Evolutionary conservation across 306 rosid genomes (phyloP).

Genomic region (Rosa lucieae): DNA sequence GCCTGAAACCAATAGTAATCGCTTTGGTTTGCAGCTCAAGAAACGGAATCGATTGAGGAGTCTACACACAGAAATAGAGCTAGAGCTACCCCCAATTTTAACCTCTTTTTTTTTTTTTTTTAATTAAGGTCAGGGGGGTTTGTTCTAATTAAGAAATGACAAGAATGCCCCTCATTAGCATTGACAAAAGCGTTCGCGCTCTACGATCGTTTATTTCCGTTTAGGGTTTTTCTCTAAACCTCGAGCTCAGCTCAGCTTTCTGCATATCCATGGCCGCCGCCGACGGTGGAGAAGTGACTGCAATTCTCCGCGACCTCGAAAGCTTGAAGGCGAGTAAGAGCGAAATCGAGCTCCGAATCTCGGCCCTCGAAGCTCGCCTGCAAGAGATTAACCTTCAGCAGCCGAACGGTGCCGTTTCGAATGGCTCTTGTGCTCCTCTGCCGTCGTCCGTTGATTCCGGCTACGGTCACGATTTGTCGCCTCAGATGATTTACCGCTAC

Average conservation of each 20-base stretch:
- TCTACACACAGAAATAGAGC: too few species aligned
- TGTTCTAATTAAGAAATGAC: neutral
- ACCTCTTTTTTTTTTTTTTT: too few species aligned
- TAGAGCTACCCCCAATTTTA: too few species aligned
- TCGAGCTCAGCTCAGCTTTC: neutral
- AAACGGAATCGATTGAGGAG: neutral
- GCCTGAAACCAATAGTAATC: neutral
- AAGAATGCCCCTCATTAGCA: neutral
- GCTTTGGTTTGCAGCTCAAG: neutral
- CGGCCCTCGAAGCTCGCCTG: slow-evolving; percentile 65
- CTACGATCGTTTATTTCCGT: slow-evolving; percentile 6
- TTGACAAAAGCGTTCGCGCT: slow-evolving; percentile 4
- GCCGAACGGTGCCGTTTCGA: slow-evolving; percentile 30
- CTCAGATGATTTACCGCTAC: slow-evolving; percentile 79
- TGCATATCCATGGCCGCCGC: slow-evolving; percentile 44
- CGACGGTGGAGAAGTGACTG: slow-evolving; percentile 34
- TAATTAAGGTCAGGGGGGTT: too few species aligned
- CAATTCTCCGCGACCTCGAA: slow-evolving; percentile 55
- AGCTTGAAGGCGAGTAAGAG: slow-evolving; percentile 47
- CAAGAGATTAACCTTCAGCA: slow-evolving; percentile 34
- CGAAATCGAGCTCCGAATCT: slow-evolving; percentile 58
- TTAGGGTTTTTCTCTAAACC: slow-evolving; percentile 12
- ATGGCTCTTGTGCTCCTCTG: slow-evolving; percentile 39
- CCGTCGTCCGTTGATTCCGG: slow-evolving; percentile 18
- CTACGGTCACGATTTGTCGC: slow-evolving; percentile 46